Evolutionary conservation across 257 asterid genomes (phyloP).

Genomic region (Osmanthus fragrans): DNA sequence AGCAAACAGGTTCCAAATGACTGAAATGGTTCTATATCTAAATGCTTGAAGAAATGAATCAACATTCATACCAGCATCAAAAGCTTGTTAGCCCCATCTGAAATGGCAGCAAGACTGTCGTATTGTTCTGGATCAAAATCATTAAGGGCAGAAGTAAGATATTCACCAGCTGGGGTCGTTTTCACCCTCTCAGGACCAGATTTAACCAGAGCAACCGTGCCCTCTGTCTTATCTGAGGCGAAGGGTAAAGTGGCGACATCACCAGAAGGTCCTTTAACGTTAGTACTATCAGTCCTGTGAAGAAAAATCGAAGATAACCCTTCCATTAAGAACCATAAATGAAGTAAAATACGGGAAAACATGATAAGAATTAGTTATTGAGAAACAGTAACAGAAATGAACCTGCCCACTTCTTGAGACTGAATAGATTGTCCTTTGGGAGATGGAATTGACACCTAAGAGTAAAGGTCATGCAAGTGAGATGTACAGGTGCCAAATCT

Average conservation of each 20-base stretch:
- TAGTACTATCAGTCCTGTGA: constrained; percentile 55
- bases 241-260: constrained; percentile 55
- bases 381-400: constrained; percentile 25
- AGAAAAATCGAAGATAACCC: constrained; percentile 22
- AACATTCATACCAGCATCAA: constrained; percentile 79
- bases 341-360: neutral
- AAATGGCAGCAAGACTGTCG: constrained; percentile 95
- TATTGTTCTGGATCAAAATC: constrained; percentile 98
- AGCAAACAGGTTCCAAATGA: constrained; percentile 17
- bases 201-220: constrained; percentile 77
- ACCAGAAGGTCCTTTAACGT: constrained; percentile 53
- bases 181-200: constrained; percentile 69
- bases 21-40: constrained; percentile 10
- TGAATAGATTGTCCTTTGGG: constrained; percentile 53
- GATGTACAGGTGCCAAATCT: constrained; percentile 10
- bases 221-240: constrained; percentile 59
- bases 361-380: constrained; percentile 12
- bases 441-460: constrained; percentile 72
- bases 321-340: constrained; percentile 19
- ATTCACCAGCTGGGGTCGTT: constrained; percentile 98
- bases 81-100: constrained; percentile 99
- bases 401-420: constrained; percentile 73
- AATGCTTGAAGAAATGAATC: constrained; percentile 20
- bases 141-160: constrained; percentile 89
- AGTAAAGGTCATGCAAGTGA: constrained; percentile 25